Evolutionary conservation across 129 eudicot genomes (phyloP).

Genomic region (Ambrosia artemisiifolia): DNA sequence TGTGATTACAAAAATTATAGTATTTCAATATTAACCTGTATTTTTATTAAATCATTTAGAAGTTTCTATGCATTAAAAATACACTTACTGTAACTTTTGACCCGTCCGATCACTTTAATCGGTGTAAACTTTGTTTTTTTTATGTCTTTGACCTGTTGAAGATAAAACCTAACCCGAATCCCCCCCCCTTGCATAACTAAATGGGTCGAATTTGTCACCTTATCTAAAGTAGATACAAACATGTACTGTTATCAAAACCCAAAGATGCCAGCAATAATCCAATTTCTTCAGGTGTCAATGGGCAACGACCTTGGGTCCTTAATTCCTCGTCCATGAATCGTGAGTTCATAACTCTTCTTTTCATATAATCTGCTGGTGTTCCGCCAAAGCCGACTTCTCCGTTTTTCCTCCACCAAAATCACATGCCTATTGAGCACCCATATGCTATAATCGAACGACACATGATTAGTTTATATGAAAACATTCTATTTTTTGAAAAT

Average conservation of each 20-base stretch:
- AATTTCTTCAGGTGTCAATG: conserved; percentile 94
- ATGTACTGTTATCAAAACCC: conserved; percentile 87
- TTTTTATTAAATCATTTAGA: too few species aligned
- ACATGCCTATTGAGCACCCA: conserved; percentile 99
- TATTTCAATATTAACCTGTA: too few species aligned
- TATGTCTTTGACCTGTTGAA: not conserved
- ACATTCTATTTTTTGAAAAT: too few species aligned
- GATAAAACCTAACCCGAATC: not conserved
- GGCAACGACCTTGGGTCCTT: conserved; percentile 93
- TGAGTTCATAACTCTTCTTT: conserved; percentile 89
- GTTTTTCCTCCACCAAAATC: conserved; percentile 99
- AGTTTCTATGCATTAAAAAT: too few species aligned
- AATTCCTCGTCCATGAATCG: conserved; percentile 92
- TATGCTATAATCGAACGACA: conserved; percentile 47
- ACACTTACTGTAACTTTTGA: not conserved
- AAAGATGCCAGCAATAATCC: conserved; percentile 85
- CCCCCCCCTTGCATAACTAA: not conserved
- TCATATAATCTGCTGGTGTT: conserved; percentile 79
- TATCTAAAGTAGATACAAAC: conserved; percentile 96
- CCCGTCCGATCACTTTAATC: not conserved
- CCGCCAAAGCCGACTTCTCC: conserved; percentile 86
- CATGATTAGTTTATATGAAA: too few species aligned
- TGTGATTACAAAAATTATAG: too few species aligned
- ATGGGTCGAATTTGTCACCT: conserved; percentile 40
- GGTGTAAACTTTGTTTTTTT: not conserved